phyloP scores from a whole-genome alignment of 169 alveolate species.

The Plasmodium cynomolgi region DNA sequence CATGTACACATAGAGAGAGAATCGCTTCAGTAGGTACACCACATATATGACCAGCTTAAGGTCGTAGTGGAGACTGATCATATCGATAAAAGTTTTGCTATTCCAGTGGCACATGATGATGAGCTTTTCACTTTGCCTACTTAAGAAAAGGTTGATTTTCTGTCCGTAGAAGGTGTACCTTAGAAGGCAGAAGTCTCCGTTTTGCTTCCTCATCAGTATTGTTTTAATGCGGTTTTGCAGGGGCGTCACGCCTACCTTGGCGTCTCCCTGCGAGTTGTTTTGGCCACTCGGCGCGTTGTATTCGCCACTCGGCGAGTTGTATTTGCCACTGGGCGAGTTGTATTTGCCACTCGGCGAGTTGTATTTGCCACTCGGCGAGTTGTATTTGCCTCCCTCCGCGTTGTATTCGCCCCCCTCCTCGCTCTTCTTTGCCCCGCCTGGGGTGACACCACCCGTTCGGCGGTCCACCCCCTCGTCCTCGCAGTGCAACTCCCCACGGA shows the following conservation, averaged over 20 bases:
- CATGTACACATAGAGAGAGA: conserved; percentile 35
- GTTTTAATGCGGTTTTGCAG: conserved; percentile 8
- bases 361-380: too few relatives aligned
- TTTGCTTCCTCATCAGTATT: conserved; percentile 13
- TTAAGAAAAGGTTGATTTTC: conserved; percentile 45
- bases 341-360: too few relatives aligned
- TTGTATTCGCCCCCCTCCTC: neutral
- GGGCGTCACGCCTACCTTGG: too few relatives aligned
- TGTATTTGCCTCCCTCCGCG: neutral
- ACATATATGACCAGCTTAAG: conserved; percentile 51
- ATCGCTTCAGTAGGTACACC: conserved; percentile 31
- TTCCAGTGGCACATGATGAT: conserved; percentile 61
- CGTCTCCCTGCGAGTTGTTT: too few relatives aligned
- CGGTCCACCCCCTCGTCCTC: neutral
- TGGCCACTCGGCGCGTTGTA: too few relatives aligned
- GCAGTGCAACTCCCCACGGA: conserved; percentile 7
- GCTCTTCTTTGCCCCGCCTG: neutral
- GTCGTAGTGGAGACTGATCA: conserved; percentile 45
- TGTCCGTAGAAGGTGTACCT: conserved; percentile 53
- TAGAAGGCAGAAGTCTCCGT: conserved; percentile 11
- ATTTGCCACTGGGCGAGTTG: neutral
- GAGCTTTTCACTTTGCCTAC: conserved; percentile 24
- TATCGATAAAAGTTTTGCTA: neutral
- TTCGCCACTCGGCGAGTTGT: too few relatives aligned
- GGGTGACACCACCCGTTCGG: neutral